These are phyloP conservation scores for Penicillium sp. DNA, from an alignment of 2,329 filamentous ascomycete species.

Conservation along the genomic window DNA sequence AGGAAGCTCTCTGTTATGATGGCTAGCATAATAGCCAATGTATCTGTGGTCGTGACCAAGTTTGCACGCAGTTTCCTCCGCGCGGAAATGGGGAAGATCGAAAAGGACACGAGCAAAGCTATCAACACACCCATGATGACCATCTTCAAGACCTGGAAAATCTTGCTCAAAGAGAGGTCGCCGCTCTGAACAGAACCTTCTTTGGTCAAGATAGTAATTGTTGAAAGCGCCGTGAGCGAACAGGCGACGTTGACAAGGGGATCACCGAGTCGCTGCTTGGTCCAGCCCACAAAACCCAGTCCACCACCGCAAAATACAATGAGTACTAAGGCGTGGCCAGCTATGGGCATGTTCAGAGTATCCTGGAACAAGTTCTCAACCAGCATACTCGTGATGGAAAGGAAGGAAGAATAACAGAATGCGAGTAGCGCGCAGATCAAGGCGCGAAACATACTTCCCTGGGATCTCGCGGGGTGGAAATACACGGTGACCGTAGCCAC, in stretches of 20 bases:
- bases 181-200: conserved; percentile 83
- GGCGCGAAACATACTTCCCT: conserved; percentile 87
- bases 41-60: conserved; percentile 69
- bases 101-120: conserved; percentile 70
- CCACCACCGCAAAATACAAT: conserved; percentile 82
- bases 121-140: conserved; percentile 72
- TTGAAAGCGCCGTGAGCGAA: conserved; percentile 80
- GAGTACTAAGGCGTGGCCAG: conserved; percentile 77
- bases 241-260: conserved; percentile 81
- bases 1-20: conserved; percentile 81
- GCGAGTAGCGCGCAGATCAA: conserved; percentile 72
- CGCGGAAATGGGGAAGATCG: conserved; percentile 76
- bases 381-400: conserved; percentile 85
- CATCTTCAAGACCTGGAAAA: conserved; percentile 79
- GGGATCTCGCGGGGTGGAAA: conserved; percentile 83
- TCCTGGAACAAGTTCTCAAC: conserved; percentile 75
- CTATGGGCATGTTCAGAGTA: conserved; percentile 60
- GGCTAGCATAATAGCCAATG: conserved; percentile 76
- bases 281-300: conserved; percentile 83
- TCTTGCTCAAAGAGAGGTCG: conserved; percentile 76
- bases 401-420: conserved; percentile 71
- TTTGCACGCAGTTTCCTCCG: conserved; percentile 69
- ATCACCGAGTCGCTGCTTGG: conserved; percentile 74
- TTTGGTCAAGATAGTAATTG: conserved; percentile 87
- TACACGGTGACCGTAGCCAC: conserved; percentile 93